Evolutionary conservation across 139 green algal genomes (phyloP), one percentile per base, ranked within the genome.

Genomic region (Chlamydomonas asymmetrica): DNA sequence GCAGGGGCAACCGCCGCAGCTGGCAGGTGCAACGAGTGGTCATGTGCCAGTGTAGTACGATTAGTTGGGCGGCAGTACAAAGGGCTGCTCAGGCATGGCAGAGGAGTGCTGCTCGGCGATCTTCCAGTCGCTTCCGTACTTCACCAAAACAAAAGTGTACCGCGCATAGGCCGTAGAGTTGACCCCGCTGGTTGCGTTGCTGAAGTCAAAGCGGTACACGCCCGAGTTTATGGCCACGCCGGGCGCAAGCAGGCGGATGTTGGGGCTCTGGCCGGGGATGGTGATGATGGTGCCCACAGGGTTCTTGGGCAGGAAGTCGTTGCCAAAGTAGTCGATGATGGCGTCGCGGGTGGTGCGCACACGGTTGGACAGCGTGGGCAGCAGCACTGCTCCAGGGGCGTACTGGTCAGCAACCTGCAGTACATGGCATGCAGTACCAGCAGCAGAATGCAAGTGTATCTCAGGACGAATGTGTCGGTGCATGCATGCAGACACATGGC

Each of bases 351-450:
- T 63, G 67, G 37, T 74, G 32, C 67, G 67, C 23, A 74, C 49
- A 7, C 32, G 38, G 49, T 74, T 35, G 13, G 48, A 38, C 10
- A 74, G 31, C 31, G 67, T 65, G 20, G 69, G 69, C 34, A 75
- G 69, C 69, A 75, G 69, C 27, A 66, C 56, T 16, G 69, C 69
- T 34, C 23, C 54, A 2, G 69, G 69, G 10, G 69, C 52, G 67
- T 54, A 54, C 4, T 37, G 67, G 18, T 63, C n/a, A 5, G 49
- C 25, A 13, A 75, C 32, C 5, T 4, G 22, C n/a, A 18, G 29
- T 6, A 65, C 18, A 5, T 22, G 7, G 31, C 27, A 5, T 22
- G 7, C 59, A n/a, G n/a, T n/a, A n/a, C n/a, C n/a, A n/a, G n/a
- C n/a, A n/a, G n/a, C n/a, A n/a, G n/a, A n/a, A n/a, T n/a, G n/a